A percentile compares a stretch with the other conserved stretches of the same genome.
Conservation (phyloP, 306 rosid species). For the Vicia villosa region DNA sequence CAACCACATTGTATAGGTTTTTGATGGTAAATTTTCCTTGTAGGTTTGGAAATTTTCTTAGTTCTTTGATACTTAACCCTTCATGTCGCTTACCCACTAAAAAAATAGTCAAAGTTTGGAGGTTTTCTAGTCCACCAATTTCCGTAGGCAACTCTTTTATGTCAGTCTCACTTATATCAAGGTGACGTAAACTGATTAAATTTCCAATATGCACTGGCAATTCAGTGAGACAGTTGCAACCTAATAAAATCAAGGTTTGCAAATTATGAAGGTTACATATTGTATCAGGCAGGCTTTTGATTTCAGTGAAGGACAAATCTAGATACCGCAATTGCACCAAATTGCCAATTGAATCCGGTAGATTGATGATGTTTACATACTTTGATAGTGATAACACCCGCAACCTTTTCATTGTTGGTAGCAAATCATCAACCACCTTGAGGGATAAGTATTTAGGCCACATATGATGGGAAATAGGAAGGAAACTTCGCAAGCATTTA, state of each 20-base stretch:
- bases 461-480: fast-evolving
- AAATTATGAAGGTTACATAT: neutral
- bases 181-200: neutral
- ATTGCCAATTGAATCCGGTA: neutral
- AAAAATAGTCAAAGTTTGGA: constrained; percentile 8
- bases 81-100: neutral
- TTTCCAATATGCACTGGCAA: neutral
- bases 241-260: neutral
- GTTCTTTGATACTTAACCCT: neutral
- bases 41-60: neutral
- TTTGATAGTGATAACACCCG: neutral
- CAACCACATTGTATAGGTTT: neutral
- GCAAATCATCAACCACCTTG: neutral
- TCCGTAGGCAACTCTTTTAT: neutral
- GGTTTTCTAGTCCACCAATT: neutral
- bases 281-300: neutral
- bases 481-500: constrained; percentile 1
- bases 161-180: neutral
- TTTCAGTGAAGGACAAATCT: neutral
- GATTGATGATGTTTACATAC: neutral
- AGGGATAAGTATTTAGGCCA: too few species aligned
- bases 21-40: neutral
- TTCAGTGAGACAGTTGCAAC: neutral
- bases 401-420: neutral
- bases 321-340: constrained; percentile 4